A percentile compares a stretch with the other conserved stretches of the same genome.
These are phyloP conservation scores for Trifolium subterraneum DNA, from an alignment of 306 rosid species.

Conservation along the genomic window DNA sequence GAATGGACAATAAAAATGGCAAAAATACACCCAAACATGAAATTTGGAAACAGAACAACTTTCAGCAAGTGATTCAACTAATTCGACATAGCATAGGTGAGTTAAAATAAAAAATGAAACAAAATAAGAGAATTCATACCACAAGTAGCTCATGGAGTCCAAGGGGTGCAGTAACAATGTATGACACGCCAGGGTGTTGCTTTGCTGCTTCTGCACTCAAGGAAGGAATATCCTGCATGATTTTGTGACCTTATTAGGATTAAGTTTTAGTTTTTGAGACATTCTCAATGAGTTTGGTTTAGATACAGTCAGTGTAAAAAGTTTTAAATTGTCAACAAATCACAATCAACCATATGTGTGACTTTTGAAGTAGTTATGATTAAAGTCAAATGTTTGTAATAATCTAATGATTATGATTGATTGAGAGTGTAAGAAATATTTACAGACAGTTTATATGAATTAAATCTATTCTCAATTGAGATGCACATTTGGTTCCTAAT, in stretches of 20 bases:
- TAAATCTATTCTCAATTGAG: too few relatives aligned
- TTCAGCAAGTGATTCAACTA: constrained; percentile 9
- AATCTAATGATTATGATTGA: too few relatives aligned
- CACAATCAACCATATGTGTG: not conserved
- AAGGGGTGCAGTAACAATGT: constrained; percentile 83
- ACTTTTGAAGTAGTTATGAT: not conserved
- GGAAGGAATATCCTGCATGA: constrained; percentile 84
- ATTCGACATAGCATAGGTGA: not conserved
- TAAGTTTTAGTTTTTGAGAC: not conserved
- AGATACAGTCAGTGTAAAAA: not conserved
- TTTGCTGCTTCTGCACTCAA: constrained; percentile 89
- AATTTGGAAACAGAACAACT: constrained; percentile 10
- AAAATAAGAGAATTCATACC: constrained; percentile 54
- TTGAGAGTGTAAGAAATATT: too few relatives aligned
- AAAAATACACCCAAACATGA: constrained; percentile 23
- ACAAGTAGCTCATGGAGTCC: constrained; percentile 84
- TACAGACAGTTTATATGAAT: too few relatives aligned
- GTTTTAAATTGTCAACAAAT: not conserved
- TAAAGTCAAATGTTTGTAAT: too few relatives aligned
- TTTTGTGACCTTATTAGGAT: not conserved
- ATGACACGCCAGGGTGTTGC: constrained; percentile 74
- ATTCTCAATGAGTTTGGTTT: not conserved
- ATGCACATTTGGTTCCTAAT: too few relatives aligned
- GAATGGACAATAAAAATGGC: not conserved
- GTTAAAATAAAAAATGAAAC: constrained; percentile 1